Base-by-base conservation (phyloP, 2,329 filamentous ascomycete species). In the Cordyceps pruinosa region DNA sequence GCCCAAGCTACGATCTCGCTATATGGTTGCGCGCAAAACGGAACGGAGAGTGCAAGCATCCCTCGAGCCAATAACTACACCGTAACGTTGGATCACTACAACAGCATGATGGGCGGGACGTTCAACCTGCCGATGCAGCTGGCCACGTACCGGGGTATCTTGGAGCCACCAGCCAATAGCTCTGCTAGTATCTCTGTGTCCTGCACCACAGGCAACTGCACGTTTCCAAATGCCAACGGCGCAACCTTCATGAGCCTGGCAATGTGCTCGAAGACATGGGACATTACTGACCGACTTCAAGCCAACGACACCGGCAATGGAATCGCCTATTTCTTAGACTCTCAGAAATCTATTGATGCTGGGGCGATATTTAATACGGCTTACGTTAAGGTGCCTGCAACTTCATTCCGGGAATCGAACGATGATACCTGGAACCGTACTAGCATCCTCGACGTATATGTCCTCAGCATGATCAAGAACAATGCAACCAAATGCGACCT, bases 1-100 rank as follows among this genome's bases (percentile, higher is more conserved):
- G 52, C 52, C n/a, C 52, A 55, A 23, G 52, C 52, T 12, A 55
- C 52, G 3, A 46, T 55, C 5, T 55, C 52, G 12, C 30, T 55
- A 2, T 55, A 47, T 12, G 47, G 25, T 21, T 55, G 52, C 13
- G 1, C 23, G 6, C 23, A 34, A 46, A 37, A 37, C 42, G 52
- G 52, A 4, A 37, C 34, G 3, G 52, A 47, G 2, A 21, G 19
- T 2, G 52, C 52, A 46, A 39, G 28, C n/a, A 55, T 55, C 15
- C 52, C 52, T 21, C 52, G 41, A 13, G 52, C 52, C n/a, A 55
- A 47, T 12, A 37, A 30, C 12, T 55, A 37, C 5, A 39, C 21
- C 9, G 30, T 21, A 4, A 15, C 1, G 1, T 15, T 1, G 1
- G 51, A 54, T 8, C 3, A 12, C 0, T 28, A 21, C 23, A 17